Conservation (phyloP, 352 stramenopile species). For the Pythium dissimile region DNA sequence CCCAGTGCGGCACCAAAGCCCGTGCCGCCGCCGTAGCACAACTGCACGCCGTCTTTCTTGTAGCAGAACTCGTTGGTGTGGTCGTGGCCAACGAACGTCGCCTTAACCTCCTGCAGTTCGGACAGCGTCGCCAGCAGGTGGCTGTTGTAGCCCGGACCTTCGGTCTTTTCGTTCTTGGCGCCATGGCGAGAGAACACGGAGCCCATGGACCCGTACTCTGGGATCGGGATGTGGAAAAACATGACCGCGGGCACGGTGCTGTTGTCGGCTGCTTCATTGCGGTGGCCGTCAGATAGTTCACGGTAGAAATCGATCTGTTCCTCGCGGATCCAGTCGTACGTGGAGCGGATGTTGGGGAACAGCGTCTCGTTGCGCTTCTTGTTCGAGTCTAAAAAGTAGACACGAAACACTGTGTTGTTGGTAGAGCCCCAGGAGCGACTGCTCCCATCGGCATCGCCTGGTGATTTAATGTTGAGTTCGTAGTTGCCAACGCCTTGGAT, state of each 20-base stretch:
- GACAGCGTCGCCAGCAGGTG: constrained; percentile 41
- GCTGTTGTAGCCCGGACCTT: constrained; percentile 36
- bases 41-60: constrained; percentile 33
- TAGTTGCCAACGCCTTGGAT: constrained; percentile 57
- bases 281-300: constrained; percentile 22
- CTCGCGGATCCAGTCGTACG: constrained; percentile 51
- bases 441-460: constrained; percentile 20
- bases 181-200: background rate
- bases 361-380: constrained; percentile 22
- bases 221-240: constrained; percentile 68
- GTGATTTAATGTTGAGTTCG: constrained; percentile 37
- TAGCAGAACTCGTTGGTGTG: constrained; percentile 61
- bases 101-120: constrained; percentile 53
- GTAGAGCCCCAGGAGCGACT: constrained; percentile 26
- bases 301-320: constrained; percentile 48
- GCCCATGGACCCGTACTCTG: constrained; percentile 27
- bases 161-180: constrained; percentile 14
- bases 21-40: constrained; percentile 54
- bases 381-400: constrained; percentile 60
- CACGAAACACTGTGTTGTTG: constrained; percentile 35
- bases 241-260: constrained; percentile 39
- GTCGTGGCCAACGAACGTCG: constrained; percentile 53
- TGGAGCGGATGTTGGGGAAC: constrained; percentile 31
- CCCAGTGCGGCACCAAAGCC: constrained; percentile 46
- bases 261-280: constrained; percentile 17